phyloP scores from a whole-genome alignment of 106 monocot genomes.

The Dioscorea alata region DNA sequence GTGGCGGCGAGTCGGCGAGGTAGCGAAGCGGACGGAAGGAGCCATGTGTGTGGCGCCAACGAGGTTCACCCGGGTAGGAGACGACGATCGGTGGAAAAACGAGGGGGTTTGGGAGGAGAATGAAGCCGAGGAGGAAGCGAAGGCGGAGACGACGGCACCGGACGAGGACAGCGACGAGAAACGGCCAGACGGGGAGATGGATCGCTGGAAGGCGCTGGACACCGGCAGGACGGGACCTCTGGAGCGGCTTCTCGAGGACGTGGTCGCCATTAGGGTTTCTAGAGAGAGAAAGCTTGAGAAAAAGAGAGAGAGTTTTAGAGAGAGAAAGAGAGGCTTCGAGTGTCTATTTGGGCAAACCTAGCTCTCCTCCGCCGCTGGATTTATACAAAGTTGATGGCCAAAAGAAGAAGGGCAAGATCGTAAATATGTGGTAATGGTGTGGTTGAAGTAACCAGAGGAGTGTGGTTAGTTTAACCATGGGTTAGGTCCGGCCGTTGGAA shows the following conservation, averaged over 20 bases:
- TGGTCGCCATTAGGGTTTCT: slow-evolving; percentile 4
- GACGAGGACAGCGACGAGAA: slow-evolving; percentile 7
- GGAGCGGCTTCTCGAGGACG: slow-evolving; percentile 32
- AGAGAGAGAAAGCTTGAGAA: not conserved
- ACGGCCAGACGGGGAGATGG: slow-evolving; percentile 22
- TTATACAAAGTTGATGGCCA: slow-evolving; percentile 15
- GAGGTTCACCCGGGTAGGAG: slow-evolving; percentile 60
- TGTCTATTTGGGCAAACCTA: slow-evolving; percentile 34
- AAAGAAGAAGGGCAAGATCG: too few species aligned
- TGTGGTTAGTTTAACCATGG: too few species aligned
- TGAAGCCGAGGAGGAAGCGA: slow-evolving; percentile 2
- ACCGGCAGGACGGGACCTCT: slow-evolving; percentile 22
- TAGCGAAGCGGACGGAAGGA: slow-evolving; percentile 42
- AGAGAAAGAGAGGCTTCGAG: not conserved
- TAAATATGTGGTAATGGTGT: too few species aligned
- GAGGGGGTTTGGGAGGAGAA: slow-evolving; percentile 8
- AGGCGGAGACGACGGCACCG: not conserved
- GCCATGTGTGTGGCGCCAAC: slow-evolving; percentile 16
- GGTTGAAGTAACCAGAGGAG: too few species aligned
- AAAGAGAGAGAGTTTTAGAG: not conserved
- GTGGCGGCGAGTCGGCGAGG: slow-evolving; percentile 31
- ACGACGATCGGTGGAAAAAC: slow-evolving; percentile 34
- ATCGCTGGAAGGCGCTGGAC: slow-evolving; percentile 17
- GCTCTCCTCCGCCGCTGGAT: not conserved
- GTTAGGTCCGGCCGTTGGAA: too few species aligned